Evolutionary conservation across 768 basidiomycete species (phyloP).

Genomic region (Tulasnella sp.): DNA sequence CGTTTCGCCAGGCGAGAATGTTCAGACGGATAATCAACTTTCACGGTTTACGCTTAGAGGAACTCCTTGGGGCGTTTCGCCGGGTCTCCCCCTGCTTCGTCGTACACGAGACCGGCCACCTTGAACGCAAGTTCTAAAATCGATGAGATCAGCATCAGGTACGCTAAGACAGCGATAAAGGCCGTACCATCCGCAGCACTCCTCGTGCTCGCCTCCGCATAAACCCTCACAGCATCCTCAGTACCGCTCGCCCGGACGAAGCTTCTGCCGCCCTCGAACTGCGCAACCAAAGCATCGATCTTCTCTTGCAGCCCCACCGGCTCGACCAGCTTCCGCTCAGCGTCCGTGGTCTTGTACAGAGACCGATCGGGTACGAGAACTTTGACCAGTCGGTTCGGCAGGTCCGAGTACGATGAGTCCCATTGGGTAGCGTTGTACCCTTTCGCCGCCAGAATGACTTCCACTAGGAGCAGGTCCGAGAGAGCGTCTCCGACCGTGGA

Average conservation of each 20-base stretch:
- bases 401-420: constrained; percentile 86
- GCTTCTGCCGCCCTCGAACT: constrained; percentile 72
- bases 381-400: constrained; percentile 92
- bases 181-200: constrained; percentile 72
- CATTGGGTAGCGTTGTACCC: constrained; percentile 75
- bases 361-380: constrained; percentile 75
- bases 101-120: constrained; percentile 76
- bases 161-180: neutral
- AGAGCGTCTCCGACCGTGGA: constrained; percentile 97
- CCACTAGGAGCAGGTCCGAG: constrained; percentile 91
- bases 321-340: constrained; percentile 75
- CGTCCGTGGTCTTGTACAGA: constrained; percentile 83
- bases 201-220: constrained; percentile 75
- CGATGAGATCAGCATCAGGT: neutral
- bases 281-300: constrained; percentile 69
- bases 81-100: constrained; percentile 72
- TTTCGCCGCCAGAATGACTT: constrained; percentile 80
- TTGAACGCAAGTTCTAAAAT: constrained; percentile 70
- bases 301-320: constrained; percentile 70
- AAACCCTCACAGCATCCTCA: constrained; percentile 95
- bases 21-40: no score
- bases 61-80: constrained; percentile 68
- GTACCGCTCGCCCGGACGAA: constrained; percentile 97
- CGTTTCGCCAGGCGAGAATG: no score
- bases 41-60: no score